phyloP scores from a whole-genome alignment of 2,329 filamentous ascomycete species.

The Cadophora malorum region DNA sequence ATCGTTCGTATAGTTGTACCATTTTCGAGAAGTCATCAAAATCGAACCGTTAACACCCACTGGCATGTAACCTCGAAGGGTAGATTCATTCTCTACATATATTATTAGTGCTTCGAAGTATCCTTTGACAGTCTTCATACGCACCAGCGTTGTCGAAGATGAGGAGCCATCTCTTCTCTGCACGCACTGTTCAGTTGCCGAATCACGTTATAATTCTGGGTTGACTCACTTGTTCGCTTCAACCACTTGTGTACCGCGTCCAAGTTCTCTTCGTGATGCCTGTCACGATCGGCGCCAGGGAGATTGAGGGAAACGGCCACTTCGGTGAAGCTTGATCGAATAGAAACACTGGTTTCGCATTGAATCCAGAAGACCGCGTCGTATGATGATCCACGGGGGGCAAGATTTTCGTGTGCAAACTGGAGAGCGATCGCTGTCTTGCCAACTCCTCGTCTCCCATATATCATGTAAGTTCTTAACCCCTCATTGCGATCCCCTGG shows the following conservation, averaged over 20 bases:
- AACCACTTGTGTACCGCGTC: slow-evolving; percentile 32
- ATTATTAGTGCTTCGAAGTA: neutral
- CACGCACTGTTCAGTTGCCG: too few species aligned
- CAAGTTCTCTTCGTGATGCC: slow-evolving; percentile 33
- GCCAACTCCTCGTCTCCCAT: slow-evolving; percentile 40
- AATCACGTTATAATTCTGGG: too few species aligned
- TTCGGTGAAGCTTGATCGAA: slow-evolving; percentile 42
- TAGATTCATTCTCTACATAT: neutral
- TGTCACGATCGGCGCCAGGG: slow-evolving; percentile 32
- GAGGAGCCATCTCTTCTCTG: slow-evolving; percentile 25
- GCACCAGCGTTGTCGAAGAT: slow-evolving; percentile 36
- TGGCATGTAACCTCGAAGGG: slow-evolving; percentile 40
- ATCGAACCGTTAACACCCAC: slow-evolving; percentile 36
- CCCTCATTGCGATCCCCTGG: neutral
- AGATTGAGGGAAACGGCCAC: slow-evolving; percentile 39
- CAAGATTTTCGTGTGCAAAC: slow-evolving; percentile 28
- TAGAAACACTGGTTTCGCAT: slow-evolving; percentile 36
- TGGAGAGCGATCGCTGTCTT: slow-evolving; percentile 38
- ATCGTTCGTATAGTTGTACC: slow-evolving; percentile 40
- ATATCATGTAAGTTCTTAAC: slow-evolving; percentile 39
- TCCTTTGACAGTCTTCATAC: neutral
- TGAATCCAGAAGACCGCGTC: slow-evolving; percentile 43
- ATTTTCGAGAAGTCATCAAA: slow-evolving; percentile 39
- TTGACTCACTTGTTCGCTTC: slow-evolving; percentile 29
- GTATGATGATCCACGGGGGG: slow-evolving; percentile 21